Percentiles rank a stretch among this genome's conserved stretches.
These are phyloP conservation scores for Populus hybrid DNA, from an alignment of 441 rosid genomes.

Conservation along the genomic window DNA sequence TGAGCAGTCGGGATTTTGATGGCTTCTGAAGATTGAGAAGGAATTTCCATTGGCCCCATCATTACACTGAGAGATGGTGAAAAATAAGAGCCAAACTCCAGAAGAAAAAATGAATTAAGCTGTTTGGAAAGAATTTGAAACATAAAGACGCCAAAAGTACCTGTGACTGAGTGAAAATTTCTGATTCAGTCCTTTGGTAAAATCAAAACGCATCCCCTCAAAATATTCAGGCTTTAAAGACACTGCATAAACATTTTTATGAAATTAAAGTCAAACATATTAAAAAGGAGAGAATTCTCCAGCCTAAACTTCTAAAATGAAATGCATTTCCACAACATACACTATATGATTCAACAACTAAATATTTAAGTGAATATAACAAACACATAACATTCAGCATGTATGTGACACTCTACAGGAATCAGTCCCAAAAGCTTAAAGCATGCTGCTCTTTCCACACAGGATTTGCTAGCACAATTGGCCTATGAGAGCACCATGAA, in stretches of 20 bases:
- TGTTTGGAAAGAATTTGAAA: neutral
- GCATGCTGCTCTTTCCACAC: too few species aligned
- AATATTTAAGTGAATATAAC: neutral
- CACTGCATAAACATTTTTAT: slow-evolving; percentile 51
- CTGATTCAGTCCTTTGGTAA: slow-evolving; percentile 81
- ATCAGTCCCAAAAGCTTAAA: too few species aligned
- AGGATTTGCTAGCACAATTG: too few species aligned
- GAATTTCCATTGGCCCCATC: slow-evolving; percentile 91
- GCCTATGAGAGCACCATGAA: too few species aligned
- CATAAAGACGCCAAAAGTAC: slow-evolving; percentile 26
- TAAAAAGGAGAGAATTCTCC: neutral
- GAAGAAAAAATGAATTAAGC: slow-evolving; percentile 3
- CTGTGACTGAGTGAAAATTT: slow-evolving; percentile 88
- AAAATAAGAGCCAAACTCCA: neutral
- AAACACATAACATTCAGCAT: neutral
- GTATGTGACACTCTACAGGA: too few species aligned
- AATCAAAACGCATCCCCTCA: slow-evolving; percentile 97
- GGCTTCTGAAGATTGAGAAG: slow-evolving; percentile 77
- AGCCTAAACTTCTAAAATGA: neutral
- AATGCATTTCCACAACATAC: too few species aligned
- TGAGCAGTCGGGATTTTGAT: slow-evolving; percentile 85
- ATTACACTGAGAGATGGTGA: slow-evolving; percentile 47
- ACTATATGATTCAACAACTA: too few species aligned
- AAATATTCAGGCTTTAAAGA: slow-evolving; percentile 87
- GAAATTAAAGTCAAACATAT: slow-evolving; percentile 4